Evolutionary conservation across 2,329 filamentous ascomycete species (phyloP).

Genomic region (Nigrograna mackinnonii): DNA sequence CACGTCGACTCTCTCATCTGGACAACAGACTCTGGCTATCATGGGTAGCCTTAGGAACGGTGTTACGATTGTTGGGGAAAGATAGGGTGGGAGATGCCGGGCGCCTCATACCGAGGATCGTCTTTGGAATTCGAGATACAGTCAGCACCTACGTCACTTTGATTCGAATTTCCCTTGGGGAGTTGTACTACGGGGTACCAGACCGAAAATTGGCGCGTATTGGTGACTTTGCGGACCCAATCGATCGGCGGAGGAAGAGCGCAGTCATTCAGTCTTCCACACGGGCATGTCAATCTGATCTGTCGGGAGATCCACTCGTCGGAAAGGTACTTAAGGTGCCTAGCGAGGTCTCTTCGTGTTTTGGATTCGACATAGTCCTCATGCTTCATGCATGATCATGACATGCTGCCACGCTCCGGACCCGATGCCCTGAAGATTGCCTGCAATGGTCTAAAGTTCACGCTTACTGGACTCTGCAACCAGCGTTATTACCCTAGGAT

Average conservation of each 20-base stretch:
- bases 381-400: conserved; percentile 25
- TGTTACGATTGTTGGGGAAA: conserved; percentile 48
- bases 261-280: conserved; percentile 45
- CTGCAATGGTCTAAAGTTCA: conserved; percentile 8
- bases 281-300: conserved; percentile 44
- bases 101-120: conserved; percentile 50
- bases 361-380: conserved; percentile 27
- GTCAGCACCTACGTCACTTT: conserved; percentile 12
- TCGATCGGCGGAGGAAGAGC: conserved; percentile 39
- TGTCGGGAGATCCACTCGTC: conserved; percentile 58
- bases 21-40: conserved; percentile 71
- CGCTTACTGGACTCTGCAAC: conserved; percentile 30
- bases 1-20: conserved; percentile 75
- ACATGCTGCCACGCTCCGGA: conserved; percentile 44
- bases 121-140: conserved; percentile 55
- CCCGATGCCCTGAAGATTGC: conserved; percentile 22
- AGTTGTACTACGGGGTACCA: conserved; percentile 42
- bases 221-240: conserved; percentile 35
- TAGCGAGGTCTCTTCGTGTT: conserved; percentile 59
- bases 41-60: conserved; percentile 59
- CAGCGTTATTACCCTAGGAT: conserved; percentile 20
- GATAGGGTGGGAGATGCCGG: conserved; percentile 54
- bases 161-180: conserved; percentile 14
- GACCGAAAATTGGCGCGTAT: background rate
- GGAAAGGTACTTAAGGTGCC: conserved; percentile 53